These are phyloP conservation scores for Vitis hybrid DNA, from an alignment of 177 flowering plant genomes.

Conservation along the genomic window DNA sequence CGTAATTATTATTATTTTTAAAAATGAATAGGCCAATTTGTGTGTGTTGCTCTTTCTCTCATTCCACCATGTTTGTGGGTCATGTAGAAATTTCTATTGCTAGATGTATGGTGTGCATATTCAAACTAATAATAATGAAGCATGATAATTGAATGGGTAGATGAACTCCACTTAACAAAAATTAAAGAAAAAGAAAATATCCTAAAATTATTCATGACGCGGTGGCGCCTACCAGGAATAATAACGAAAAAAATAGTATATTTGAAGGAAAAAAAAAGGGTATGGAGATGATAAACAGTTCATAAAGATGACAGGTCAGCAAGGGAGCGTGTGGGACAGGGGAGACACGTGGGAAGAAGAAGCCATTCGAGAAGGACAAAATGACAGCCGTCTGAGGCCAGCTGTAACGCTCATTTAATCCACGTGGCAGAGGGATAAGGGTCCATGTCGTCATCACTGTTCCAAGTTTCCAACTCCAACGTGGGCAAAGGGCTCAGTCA, in stretches of 20 bases:
- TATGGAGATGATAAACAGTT: not conserved
- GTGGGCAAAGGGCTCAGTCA: too few species aligned
- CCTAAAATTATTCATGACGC: not conserved
- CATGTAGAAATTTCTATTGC: too few species aligned
- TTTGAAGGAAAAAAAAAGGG: not conserved
- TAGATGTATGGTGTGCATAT: too few species aligned
- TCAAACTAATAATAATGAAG: too few species aligned
- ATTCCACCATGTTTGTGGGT: too few species aligned
- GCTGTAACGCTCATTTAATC: not conserved
- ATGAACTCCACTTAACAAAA: not conserved
- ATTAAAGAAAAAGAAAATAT: not conserved
- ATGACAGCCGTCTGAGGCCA: constrained; percentile 11
- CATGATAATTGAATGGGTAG: too few species aligned
- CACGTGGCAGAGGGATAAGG: not conserved
- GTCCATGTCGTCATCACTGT: not conserved
- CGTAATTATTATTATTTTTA: too few species aligned
- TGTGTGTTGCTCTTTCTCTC: too few species aligned
- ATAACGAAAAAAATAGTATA: not conserved
- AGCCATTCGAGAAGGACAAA: not conserved
- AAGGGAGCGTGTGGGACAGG: constrained; percentile 3
- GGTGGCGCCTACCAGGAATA: not conserved
- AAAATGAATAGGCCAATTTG: too few species aligned
- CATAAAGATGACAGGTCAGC: too few species aligned
- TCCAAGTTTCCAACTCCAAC: not conserved
- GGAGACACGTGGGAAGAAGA: constrained; percentile 3